Percentiles rank a stretch among this genome's conserved stretches.
Conservation (phyloP, 2,329 filamentous ascomycete species). For the Paecilomyces niveus region DNA sequence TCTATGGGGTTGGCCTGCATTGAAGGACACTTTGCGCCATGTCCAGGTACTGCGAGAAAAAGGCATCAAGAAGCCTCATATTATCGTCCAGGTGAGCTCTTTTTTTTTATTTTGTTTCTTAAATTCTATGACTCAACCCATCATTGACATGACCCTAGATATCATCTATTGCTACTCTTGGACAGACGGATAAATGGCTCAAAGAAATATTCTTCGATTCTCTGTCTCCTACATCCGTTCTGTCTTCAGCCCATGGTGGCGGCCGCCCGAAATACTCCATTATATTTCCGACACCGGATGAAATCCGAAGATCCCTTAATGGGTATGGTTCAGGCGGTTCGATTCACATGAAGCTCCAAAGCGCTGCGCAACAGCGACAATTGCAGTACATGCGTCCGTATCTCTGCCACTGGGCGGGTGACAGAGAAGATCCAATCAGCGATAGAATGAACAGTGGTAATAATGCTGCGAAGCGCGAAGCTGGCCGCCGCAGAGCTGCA, state of each 20-base stretch:
- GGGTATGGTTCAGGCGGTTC: conserved; percentile 72
- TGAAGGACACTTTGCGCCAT: conserved; percentile 52
- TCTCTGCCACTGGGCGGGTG: conserved; percentile 69
- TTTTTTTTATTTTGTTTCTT: not conserved
- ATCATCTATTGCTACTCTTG: conserved; percentile 77
- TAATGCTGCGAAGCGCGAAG: conserved; percentile 32
- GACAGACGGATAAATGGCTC: conserved; percentile 65
- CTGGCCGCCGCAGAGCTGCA: conserved; percentile 61
- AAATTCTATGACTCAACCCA: not conserved
- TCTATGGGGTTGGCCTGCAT: conserved; percentile 68
- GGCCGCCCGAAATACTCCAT: conserved; percentile 55
- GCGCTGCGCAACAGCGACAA: conserved; percentile 63
- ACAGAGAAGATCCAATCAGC: conserved; percentile 24
- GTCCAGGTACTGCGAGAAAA: conserved; percentile 40
- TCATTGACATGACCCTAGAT: conserved; percentile 49
- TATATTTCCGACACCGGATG: conserved; percentile 72
- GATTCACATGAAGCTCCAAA: conserved; percentile 74
- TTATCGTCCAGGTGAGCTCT: conserved; percentile 28
- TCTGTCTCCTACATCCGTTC: conserved; percentile 19
- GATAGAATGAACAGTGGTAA: conserved; percentile 1
- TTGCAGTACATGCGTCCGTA: conserved; percentile 63
- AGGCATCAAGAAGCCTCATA: conserved; percentile 20
- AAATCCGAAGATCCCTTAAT: conserved; percentile 68
- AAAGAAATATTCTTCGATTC: conserved; percentile 54
- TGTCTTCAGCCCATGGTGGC: conserved; percentile 3